These are phyloP conservation scores for Byssoonygena ceratinophila DNA, from an alignment of 2,329 filamentous ascomycete species.

Conservation along the genomic window DNA sequence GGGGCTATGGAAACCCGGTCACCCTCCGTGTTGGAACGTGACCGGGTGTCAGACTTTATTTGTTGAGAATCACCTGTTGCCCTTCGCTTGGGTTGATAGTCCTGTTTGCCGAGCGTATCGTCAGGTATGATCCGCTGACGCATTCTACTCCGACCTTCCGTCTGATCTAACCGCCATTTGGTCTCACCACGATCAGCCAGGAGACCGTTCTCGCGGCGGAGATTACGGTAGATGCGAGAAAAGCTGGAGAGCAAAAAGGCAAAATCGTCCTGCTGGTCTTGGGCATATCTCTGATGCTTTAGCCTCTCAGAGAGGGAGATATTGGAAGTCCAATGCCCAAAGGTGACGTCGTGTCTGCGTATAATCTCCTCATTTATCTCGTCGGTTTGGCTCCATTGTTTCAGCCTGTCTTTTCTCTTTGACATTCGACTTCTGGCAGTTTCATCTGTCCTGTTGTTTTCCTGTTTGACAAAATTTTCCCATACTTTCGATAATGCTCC, in stretches of 20 bases:
- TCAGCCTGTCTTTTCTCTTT: constrained; percentile 72
- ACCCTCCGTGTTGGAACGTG: constrained; percentile 29
- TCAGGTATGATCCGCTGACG: constrained; percentile 77
- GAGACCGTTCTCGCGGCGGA: constrained; percentile 69
- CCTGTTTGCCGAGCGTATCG: constrained; percentile 53
- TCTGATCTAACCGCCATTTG: constrained; percentile 91
- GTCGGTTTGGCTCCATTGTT: constrained; percentile 64
- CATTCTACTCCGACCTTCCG: constrained; percentile 92
- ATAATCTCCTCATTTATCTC: constrained; percentile 59
- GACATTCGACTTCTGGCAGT: constrained; percentile 58
- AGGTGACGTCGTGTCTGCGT: constrained; percentile 73
- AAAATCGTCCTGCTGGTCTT: constrained; percentile 88
- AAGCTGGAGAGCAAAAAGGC: constrained; percentile 66
- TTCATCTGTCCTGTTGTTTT: constrained; percentile 72
- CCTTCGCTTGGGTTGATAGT: constrained; percentile 77
- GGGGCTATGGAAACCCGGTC: constrained; percentile 37
- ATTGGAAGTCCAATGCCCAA: constrained; percentile 87
- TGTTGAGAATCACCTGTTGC: constrained; percentile 36
- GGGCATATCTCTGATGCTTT: constrained; percentile 76
- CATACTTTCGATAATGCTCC: constrained; percentile 69
- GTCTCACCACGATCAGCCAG: constrained; percentile 54
- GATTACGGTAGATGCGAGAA: constrained; percentile 64
- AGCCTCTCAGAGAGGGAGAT: constrained; percentile 86
- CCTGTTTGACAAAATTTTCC: constrained; percentile 74
- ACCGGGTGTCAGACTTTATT: constrained; percentile 31